Base-by-base conservation (phyloP, 768 basidiomycete genomes). In the Tylopilus rubrobrunneus region DNA sequence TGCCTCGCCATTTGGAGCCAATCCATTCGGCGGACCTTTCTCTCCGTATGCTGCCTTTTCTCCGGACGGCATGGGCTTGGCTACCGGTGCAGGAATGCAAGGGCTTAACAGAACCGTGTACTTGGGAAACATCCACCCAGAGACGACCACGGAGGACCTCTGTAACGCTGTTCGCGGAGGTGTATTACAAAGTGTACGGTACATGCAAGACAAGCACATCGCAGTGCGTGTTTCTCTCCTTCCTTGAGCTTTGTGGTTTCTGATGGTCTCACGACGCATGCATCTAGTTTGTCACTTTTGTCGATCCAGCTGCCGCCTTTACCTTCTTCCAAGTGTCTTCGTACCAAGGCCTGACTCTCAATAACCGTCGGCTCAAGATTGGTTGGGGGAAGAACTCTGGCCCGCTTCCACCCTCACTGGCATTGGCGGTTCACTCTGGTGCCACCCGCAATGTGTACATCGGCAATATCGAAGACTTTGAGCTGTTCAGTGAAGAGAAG, bases 301-400 rank as follows among this genome's bases (percentile, higher is more conserved):
- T 98, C 59, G 94, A 98, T 66, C 89, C 94, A 11, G 85, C 87
- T 0, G 90, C 91, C 48, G 95, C 97, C 2, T 87, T 92, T 64
- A 89, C 89, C 10, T 98, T 99, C 79, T 94, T 84, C 82, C 90
- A 96, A 65, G 86, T 92, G 36, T 93, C 96, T 15, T 85, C 87
- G 1, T 88, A 85, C 67, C 88, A 93, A 60, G 94, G 95, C 7
- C 76, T 99, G 51, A 92, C 87, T 23, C 77, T 98, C 54, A 95
- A 93, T 76, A 92, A 93, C 71, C 87, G 95, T 41, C 85, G 94
- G 27, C 81, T 98, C 57, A 98, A 98, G 77, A 85, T 98, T 61
- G 95, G 96, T 45, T 99, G 96, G 97, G 96, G 96, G 53, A 98
- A 96, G 80, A 90, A 90, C 65, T 86, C 92, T 15, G 94, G 93